Conservation (phyloP, 2,329 filamentous ascomycete genomes). For the Trichoderma aggressivum region DNA sequence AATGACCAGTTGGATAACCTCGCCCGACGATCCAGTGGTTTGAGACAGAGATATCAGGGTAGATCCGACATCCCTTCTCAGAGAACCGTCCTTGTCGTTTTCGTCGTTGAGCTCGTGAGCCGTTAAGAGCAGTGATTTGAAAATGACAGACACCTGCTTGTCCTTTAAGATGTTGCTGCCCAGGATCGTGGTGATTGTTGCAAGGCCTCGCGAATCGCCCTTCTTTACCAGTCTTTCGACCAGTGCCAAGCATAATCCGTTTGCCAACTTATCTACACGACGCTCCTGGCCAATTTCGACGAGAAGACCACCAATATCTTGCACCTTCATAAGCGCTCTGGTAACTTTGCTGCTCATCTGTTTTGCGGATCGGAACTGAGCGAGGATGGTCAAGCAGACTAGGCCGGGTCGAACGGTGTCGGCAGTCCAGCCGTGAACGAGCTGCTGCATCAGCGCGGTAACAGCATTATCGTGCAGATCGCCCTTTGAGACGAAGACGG, state of each 20-base stretch:
- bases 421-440: slow-evolving; percentile 70
- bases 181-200: slow-evolving; percentile 60
- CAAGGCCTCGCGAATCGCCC: slow-evolving; percentile 54
- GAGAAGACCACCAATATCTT: slow-evolving; percentile 57
- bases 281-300: slow-evolving; percentile 61
- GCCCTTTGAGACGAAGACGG: slow-evolving; percentile 80
- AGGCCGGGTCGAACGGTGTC: slow-evolving; percentile 72
- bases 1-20: slow-evolving; percentile 65
- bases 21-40: slow-evolving; percentile 53
- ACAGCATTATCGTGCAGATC: slow-evolving; percentile 74
- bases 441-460: slow-evolving; percentile 85
- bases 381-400: slow-evolving; percentile 75
- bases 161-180: slow-evolving; percentile 58
- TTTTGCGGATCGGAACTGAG: slow-evolving; percentile 71
- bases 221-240: slow-evolving; percentile 60
- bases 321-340: slow-evolving; percentile 63
- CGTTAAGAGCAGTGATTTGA: slow-evolving; percentile 62
- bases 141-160: slow-evolving; percentile 60
- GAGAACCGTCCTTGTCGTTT: slow-evolving; percentile 51
- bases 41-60: slow-evolving; percentile 65
- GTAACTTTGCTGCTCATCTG: slow-evolving; percentile 67
- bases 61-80: slow-evolving; percentile 62
- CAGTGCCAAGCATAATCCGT: slow-evolving; percentile 66
- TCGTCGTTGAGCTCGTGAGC: slow-evolving; percentile 56
- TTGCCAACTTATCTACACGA: slow-evolving; percentile 66